Evolutionary conservation across 2,329 filamentous ascomycete genomes (phyloP).

Genomic region (Penicillium sp.): DNA sequence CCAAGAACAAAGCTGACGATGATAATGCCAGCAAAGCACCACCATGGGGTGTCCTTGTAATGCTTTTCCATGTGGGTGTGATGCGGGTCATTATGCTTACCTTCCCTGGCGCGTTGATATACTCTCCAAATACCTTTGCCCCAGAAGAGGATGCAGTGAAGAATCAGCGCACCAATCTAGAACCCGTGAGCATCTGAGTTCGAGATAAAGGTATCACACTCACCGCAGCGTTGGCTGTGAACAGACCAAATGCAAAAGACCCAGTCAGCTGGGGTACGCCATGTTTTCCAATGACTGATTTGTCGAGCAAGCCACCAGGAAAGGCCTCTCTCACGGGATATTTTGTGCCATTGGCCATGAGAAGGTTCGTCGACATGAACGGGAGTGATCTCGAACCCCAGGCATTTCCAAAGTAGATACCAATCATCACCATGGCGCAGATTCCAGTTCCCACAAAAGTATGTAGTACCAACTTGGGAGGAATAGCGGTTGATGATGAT

Average conservation of each 20-base stretch:
- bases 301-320: slow-evolving; percentile 26
- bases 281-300: slow-evolving; percentile 41
- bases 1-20: slow-evolving; percentile 29
- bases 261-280: slow-evolving; percentile 51
- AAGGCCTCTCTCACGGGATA: slow-evolving; percentile 46
- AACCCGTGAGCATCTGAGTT: background rate
- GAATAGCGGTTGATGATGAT: slow-evolving; percentile 53
- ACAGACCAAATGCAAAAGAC: slow-evolving; percentile 53
- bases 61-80: slow-evolving; percentile 53
- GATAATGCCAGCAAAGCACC: slow-evolving; percentile 32
- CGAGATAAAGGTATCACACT: background rate
- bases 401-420: slow-evolving; percentile 52
- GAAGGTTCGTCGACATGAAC: slow-evolving; percentile 55
- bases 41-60: slow-evolving; percentile 50
- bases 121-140: slow-evolving; percentile 51
- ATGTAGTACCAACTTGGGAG: slow-evolving; percentile 52
- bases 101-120: slow-evolving; percentile 47
- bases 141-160: slow-evolving; percentile 56
- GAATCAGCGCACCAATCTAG: slow-evolving; percentile 53
- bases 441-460: slow-evolving; percentile 46
- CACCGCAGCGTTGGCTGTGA: slow-evolving; percentile 56
- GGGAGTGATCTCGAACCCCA: slow-evolving; percentile 50
- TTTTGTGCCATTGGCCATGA: slow-evolving; percentile 38
- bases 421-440: slow-evolving; percentile 52
- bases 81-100: slow-evolving; percentile 51